Percentiles rank a stretch among this genome's conserved stretches.
Conservation (phyloP, 1,139 yeast species). For the Hansenula lynferdii region DNA sequence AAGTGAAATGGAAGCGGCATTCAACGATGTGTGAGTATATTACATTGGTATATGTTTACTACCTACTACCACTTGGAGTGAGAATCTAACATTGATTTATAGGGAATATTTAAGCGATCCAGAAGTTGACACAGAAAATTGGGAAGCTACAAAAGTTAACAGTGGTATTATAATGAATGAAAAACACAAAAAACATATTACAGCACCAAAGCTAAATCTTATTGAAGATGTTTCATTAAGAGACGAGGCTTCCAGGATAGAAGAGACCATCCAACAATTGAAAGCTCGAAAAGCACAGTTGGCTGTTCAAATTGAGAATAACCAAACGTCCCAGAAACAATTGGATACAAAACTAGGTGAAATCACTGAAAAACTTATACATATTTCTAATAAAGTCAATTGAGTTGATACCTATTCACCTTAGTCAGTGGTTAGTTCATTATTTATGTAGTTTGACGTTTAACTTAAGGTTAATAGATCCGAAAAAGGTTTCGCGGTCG, state of each 20-base stretch:
- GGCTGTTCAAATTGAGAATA: not conserved
- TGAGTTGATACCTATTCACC: no score
- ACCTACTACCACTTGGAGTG: slow-evolving; percentile 5
- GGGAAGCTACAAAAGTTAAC: slow-evolving; percentile 17
- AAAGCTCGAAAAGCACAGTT: not conserved
- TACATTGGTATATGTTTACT: not conserved
- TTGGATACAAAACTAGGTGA: no score
- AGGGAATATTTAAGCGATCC: slow-evolving; percentile 24
- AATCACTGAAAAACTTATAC: no score
- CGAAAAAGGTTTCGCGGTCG: no score
- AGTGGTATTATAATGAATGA: slow-evolving; percentile 6
- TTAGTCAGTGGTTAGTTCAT: no score
- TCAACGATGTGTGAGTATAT: slow-evolving; percentile 29
- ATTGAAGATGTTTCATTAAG: not conserved
- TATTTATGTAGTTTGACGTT: no score
- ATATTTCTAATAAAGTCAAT: no score
- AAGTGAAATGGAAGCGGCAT: no score
- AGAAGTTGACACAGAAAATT: slow-evolving; percentile 20
- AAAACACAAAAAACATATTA: not conserved
- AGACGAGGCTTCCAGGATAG: not conserved
- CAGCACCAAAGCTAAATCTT: slow-evolving; percentile 8
- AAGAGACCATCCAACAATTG: not conserved
- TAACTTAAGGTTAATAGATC: no score
- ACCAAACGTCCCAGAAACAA: no score
- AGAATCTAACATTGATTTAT: slow-evolving; percentile 21